A percentile compares a stretch with the other conserved stretches of the same genome.
phyloP scores from a whole-genome alignment of 2,329 filamentous ascomycete genomes.

The Paraphoma sp. region DNA sequence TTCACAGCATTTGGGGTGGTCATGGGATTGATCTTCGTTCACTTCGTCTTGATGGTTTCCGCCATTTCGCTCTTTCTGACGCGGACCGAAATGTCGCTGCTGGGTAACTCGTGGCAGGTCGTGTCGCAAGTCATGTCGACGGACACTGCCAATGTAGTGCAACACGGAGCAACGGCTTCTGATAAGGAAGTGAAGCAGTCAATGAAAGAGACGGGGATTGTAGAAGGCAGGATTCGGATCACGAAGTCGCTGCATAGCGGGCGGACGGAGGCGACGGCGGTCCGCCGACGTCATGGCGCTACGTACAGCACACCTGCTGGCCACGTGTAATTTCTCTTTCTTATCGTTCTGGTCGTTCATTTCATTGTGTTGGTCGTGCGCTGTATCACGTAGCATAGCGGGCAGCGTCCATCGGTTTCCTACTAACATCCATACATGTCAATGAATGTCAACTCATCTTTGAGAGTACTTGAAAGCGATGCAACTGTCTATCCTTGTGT shows the following conservation, averaged over 20 bases:
- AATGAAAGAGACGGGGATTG: background rate
- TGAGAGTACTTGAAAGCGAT: too few relatives aligned
- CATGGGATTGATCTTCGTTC: conserved; percentile 1
- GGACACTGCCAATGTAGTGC: conserved; percentile 7
- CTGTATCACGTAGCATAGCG: too few relatives aligned
- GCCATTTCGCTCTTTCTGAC: conserved; percentile 5
- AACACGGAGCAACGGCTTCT: conserved; percentile 6
- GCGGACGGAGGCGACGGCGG: conserved; percentile 1
- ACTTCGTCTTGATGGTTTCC: conserved; percentile 5
- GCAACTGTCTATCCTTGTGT: too few relatives aligned
- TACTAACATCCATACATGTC: too few relatives aligned
- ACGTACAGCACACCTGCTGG: conserved; percentile 1
- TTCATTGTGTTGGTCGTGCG: too few relatives aligned
- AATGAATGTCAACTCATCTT: too few relatives aligned
- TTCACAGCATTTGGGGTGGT: conserved; percentile 11
- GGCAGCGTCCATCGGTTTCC: too few relatives aligned
- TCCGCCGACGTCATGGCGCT: background rate
- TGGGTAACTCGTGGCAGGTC: conserved; percentile 17
- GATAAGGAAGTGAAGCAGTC: conserved; percentile 10
- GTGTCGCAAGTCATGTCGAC: conserved; percentile 13
- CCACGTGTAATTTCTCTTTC: background rate
- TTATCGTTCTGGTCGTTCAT: too few relatives aligned
- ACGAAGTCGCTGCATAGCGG: background rate
- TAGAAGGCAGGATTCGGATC: conserved; percentile 1
- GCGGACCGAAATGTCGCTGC: conserved; percentile 12